Evolutionary conservation across 495 filamentous ascomycete species (phyloP), one percentile per base, ranked within the genome.

Genomic region (Chaetomium fimeti): DNA sequence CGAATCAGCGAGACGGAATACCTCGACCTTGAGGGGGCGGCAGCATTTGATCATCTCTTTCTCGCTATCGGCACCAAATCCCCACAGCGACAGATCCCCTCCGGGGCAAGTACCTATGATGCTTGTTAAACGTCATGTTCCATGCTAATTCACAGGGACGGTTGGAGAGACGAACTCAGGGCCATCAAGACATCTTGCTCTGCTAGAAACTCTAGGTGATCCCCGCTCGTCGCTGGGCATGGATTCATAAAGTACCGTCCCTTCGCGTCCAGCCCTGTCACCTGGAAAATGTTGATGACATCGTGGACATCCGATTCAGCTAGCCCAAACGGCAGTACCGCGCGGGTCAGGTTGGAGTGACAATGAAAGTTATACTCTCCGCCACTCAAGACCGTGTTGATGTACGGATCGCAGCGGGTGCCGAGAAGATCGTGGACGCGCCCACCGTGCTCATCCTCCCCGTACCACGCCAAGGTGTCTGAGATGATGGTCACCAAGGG

Each of bases 241-340:
- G 88, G 81, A 65, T 71, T 82, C 90, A 93, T 93, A 62, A 89
- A 92, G 62, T 92, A 94, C 51, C 85, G 82, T 1, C 88, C 90
- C 61, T 89, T 75, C 55, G 84, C 78, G 64, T 92, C 85, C 60
- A 92, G 71, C 0, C 88, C 89, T 0, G 89, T 92, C 27, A 91
- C 89, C 70, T 92, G 89, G 68, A 94, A 93, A 25, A 93, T 81
- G 71, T 93, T 92, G 58, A 93, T 75, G 2, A 93, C 89, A 75
- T 93, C 89, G 66, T 92, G 90, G 13, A 92, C 84, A 75, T 92
- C 89, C 49, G 82, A 76, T 72, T 93, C 90, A 12, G 80, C 83
- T 57, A 92, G 68, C 0, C 88, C 88, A 70, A 82, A 86, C 0
- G 86, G 87, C 1, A 87, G 68, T 29, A 92, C 82, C 0, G 90